phyloP scores from a whole-genome alignment of 495 filamentous ascomycete genomes.

The Penicilliopsis zonata region DNA sequence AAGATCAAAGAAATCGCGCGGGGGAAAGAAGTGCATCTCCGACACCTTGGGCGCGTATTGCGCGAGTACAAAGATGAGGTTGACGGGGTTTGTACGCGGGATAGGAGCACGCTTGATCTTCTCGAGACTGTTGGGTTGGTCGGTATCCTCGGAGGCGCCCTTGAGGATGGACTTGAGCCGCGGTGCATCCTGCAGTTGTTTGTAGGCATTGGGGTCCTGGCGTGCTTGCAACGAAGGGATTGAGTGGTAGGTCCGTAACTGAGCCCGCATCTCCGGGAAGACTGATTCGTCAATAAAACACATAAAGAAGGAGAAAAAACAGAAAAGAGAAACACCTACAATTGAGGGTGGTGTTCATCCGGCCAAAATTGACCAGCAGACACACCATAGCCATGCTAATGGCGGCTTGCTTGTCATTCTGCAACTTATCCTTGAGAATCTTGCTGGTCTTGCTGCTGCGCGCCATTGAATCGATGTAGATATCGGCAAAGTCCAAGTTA shows the following conservation, averaged over 20 bases:
- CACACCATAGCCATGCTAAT: constrained; percentile 99
- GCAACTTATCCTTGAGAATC: constrained; percentile 91
- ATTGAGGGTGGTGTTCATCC: constrained; percentile 98
- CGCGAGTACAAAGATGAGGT: constrained; percentile 89
- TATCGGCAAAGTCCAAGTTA: constrained; percentile 80
- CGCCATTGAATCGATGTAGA: constrained; percentile 98
- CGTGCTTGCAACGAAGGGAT: constrained; percentile 92
- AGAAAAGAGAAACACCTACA: constrained; percentile 42
- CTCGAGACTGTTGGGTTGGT: constrained; percentile 75
- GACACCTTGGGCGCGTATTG: constrained; percentile 85
- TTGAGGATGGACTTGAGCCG: constrained; percentile 95
- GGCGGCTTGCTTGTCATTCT: constrained; percentile 81
- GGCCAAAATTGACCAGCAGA: constrained; percentile 87
- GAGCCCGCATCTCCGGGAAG: constrained; percentile 98
- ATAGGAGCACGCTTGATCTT: constrained; percentile 55
- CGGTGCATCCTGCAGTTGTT: constrained; percentile 94
- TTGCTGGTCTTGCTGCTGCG: constrained; percentile 98
- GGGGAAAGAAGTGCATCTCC: constrained; percentile 78
- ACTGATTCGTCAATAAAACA: constrained; percentile 46
- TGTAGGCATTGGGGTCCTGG: constrained; percentile 92
- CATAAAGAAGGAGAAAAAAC: no score
- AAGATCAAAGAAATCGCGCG: constrained; percentile 87
- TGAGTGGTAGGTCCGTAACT: constrained; percentile 94
- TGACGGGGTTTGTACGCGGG: constrained; percentile 92
- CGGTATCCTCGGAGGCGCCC: constrained; percentile 86